phyloP scores from a whole-genome alignment of 192 early-diverging fungal species.

The Coemansia sp. region DNA sequence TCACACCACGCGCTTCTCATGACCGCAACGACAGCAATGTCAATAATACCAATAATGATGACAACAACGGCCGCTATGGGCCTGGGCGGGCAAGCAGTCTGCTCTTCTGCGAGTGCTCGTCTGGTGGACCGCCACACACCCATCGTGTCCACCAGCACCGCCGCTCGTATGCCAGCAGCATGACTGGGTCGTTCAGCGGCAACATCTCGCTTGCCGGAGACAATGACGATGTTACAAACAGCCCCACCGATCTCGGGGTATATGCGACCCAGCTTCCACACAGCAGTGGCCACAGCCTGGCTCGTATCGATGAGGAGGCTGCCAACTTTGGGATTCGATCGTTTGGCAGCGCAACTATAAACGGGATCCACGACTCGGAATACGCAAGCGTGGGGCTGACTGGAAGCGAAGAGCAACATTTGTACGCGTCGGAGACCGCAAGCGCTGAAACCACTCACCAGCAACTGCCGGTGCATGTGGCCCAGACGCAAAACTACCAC shows the following conservation, averaged over 20 bases:
- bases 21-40: not conserved
- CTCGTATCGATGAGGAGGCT: not conserved
- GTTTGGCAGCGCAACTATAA: not conserved
- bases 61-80: not conserved
- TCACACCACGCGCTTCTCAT: not conserved
- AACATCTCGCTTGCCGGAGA: not conserved
- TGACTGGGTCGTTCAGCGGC: slow-evolving; percentile 1
- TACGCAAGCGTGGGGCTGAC: slow-evolving; percentile 7
- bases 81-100: not conserved
- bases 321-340: not conserved
- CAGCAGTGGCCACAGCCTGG: not conserved
- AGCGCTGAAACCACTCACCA: slow-evolving; percentile 13
- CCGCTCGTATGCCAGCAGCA: not conserved
- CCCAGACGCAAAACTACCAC: not conserved
- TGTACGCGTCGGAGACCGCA: slow-evolving; percentile 6
- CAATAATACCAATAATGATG: not conserved
- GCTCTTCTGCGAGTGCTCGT: not conserved
- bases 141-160: not conserved
- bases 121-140: not conserved
- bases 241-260: not conserved
- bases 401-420: slow-evolving; percentile 1
- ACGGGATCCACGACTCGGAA: slow-evolving; percentile 2
- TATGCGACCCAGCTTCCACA: not conserved
- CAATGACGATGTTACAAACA: not conserved
- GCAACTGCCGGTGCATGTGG: not conserved